A percentile compares a stretch with the other conserved stretches of the same genome.
These are phyloP conservation scores for Gleditsia sinensis DNA, from an alignment of 306 rosid genomes.

Conservation along the genomic window DNA sequence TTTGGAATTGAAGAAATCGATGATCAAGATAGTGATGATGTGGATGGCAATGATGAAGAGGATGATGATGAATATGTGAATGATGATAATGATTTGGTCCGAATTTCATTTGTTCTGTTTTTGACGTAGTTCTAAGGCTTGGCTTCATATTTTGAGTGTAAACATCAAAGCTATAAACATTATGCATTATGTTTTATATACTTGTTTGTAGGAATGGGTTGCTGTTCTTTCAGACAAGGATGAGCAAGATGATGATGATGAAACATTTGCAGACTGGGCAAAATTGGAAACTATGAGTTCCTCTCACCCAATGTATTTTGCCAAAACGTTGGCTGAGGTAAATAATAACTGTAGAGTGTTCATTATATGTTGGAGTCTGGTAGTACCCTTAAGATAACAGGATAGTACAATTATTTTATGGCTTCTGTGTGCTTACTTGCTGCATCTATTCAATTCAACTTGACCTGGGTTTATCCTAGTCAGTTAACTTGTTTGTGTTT, in stretches of 20 bases:
- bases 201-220: constrained; percentile 79
- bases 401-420: neutral
- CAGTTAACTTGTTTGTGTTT: constrained; percentile 23
- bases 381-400: neutral
- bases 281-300: constrained; percentile 84
- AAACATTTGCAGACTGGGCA: constrained; percentile 82
- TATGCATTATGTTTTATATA: constrained; percentile 33
- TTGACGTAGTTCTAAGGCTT: constrained; percentile 9
- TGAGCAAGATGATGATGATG: constrained; percentile 58
- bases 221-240: constrained; percentile 70
- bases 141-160: constrained; percentile 30
- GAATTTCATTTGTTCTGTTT: constrained; percentile 14
- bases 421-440: constrained; percentile 10
- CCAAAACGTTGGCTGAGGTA: constrained; percentile 84
- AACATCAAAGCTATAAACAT: constrained; percentile 5
- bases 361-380: constrained; percentile 21
- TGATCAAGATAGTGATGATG: constrained; percentile 59
- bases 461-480: constrained; percentile 6
- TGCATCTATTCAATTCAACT: neutral
- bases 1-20: constrained; percentile 85
- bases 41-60: constrained; percentile 48
- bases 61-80: constrained; percentile 50
- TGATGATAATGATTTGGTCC: constrained; percentile 70
- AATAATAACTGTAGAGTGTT: constrained; percentile 27
- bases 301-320: constrained; percentile 89